A percentile compares a stretch with the other conserved stretches of the same genome.
Evolutionary conservation across 2,329 filamentous ascomycete genomes (phyloP).

Genomic region (Mycosphaerella sp.): DNA sequence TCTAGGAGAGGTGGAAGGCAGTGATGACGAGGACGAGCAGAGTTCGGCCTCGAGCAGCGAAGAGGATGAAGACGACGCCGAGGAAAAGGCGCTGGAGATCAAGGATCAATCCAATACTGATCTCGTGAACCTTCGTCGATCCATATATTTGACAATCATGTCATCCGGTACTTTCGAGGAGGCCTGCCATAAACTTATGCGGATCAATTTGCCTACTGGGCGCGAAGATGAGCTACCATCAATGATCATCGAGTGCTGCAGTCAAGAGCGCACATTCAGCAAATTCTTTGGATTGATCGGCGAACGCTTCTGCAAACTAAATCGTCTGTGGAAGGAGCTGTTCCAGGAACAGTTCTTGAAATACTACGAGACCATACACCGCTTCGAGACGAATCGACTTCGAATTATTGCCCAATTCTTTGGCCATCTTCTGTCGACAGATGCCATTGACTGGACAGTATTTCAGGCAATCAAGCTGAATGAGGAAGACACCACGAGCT

Average conservation of each 20-base stretch:
- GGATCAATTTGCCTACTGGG: constrained; percentile 75
- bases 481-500: constrained; percentile 94
- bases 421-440: constrained; percentile 78
- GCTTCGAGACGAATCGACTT: constrained; percentile 90
- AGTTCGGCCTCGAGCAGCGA: constrained; percentile 41
- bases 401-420: constrained; percentile 95
- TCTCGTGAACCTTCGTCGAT: constrained; percentile 83
- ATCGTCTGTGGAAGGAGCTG: constrained; percentile 86
- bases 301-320: constrained; percentile 92
- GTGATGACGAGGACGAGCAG: constrained; percentile 70
- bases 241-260: constrained; percentile 96
- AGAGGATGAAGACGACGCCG: constrained; percentile 59
- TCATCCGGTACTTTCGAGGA: constrained; percentile 94
- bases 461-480: constrained; percentile 80
- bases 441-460: constrained; percentile 89
- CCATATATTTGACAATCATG: constrained; percentile 97
- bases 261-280: constrained; percentile 92
- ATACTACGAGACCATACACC: constrained; percentile 96
- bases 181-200: constrained; percentile 91
- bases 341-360: constrained; percentile 86
- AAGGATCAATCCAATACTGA: constrained; percentile 97
- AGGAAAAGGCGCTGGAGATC: constrained; percentile 79
- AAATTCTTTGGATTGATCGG: constrained; percentile 96
- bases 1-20: constrained; percentile 71
- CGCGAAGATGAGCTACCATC: constrained; percentile 86